Percentiles rank a stretch among this genome's conserved stretches.
Evolutionary conservation across 257 asterid genomes (phyloP).

Genomic region (Nicotiana attenuata): DNA sequence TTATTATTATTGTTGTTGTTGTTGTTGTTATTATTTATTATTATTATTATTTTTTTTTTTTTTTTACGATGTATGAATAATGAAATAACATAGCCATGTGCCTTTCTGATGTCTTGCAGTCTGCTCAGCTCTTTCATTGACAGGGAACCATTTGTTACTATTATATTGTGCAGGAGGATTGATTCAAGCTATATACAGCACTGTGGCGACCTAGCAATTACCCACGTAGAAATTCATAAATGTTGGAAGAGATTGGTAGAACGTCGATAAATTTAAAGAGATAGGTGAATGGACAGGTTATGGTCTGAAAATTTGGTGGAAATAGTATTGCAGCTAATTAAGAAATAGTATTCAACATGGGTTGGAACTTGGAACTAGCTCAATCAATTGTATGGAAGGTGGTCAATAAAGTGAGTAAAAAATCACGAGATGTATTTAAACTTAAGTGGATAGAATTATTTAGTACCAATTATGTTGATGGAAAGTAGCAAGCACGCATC

Average conservation of each 20-base stretch:
- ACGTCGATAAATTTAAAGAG: constrained; percentile 4
- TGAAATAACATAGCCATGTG: background rate
- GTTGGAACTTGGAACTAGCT: background rate
- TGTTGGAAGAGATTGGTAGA: background rate
- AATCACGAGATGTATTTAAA: no score
- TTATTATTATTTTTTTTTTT: no score
- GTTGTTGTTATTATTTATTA: background rate
- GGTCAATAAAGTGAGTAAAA: no score
- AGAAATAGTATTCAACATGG: background rate
- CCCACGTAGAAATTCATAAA: background rate
- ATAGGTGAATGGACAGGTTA: constrained; percentile 12
- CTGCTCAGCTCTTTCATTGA: background rate
- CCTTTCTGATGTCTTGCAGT: background rate
- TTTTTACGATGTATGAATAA: background rate
- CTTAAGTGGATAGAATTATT: no score
- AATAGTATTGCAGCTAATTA: background rate
- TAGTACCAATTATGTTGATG: no score
- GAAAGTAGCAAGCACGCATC: no score
- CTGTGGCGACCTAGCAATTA: background rate
- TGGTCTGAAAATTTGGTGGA: background rate
- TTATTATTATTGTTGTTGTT: no score
- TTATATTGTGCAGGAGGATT: no score
- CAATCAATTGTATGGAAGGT: no score
- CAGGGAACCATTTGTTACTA: background rate
- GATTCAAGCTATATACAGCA: background rate